phyloP scores from a whole-genome alignment of 129 eudicot genomes.

The Tagetes erecta region DNA sequence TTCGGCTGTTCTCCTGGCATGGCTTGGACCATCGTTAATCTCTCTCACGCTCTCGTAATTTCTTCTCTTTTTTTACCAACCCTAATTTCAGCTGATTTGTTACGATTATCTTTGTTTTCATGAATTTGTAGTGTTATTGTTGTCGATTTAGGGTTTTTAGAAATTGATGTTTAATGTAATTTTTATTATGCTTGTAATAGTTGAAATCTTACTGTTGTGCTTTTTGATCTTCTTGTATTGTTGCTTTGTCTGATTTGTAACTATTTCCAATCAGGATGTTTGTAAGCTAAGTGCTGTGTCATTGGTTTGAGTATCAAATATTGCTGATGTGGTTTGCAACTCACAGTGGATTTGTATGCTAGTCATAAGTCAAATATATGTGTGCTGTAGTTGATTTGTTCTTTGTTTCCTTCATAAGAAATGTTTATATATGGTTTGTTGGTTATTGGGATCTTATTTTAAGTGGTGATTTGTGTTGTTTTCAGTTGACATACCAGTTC shows the following conservation, averaged over 20 bases:
- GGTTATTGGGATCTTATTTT: conserved; percentile 10
- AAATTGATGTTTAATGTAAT: neutral
- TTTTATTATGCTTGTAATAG: conserved; percentile 5
- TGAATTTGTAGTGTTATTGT: too few species aligned
- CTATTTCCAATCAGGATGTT: conserved; percentile 9
- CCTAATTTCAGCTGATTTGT: neutral
- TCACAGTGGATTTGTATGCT: neutral
- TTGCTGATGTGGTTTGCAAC: neutral
- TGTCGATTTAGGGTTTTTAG: too few species aligned
- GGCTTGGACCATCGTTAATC: conserved; percentile 92
- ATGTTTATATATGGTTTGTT: neutral
- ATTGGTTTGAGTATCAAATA: neutral
- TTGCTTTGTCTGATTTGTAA: neutral
- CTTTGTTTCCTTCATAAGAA: neutral
- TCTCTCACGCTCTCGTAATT: conserved; percentile 68
- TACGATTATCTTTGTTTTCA: too few species aligned
- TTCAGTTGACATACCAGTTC: conserved; percentile 81
- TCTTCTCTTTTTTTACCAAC: neutral
- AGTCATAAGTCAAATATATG: neutral
- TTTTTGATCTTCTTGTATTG: conserved; percentile 9
- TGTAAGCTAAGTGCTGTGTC: neutral
- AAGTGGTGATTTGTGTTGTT: conserved; percentile 24
- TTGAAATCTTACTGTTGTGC: neutral
- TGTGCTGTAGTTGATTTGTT: neutral
- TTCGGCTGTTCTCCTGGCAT: conserved; percentile 85